Percentiles rank a stretch among this genome's conserved stretches.
Evolutionary conservation across 768 basidiomycete genomes (phyloP).

Genomic region (Serpula lacrymans): DNA sequence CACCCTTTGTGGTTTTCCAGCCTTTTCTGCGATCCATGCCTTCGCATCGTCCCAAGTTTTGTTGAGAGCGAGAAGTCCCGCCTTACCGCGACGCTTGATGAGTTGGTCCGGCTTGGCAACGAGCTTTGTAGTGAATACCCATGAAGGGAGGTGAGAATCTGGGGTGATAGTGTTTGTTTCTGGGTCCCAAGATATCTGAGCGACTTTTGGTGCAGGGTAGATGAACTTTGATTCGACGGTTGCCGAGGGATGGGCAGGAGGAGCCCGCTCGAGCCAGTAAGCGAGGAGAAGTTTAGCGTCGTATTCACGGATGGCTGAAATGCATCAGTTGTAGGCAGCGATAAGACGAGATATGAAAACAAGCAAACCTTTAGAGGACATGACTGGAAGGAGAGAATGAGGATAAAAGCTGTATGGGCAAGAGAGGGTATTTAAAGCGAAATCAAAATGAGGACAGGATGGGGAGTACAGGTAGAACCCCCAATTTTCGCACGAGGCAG

Average conservation of each 20-base stretch:
- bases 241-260: constrained; percentile 66
- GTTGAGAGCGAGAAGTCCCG: constrained; percentile 92
- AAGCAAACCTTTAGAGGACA: no score
- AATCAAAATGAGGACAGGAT: no score
- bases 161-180: constrained; percentile 58
- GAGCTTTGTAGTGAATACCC: constrained; percentile 84
- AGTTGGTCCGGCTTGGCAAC: constrained; percentile 98
- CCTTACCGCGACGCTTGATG: constrained; percentile 99
- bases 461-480: no score
- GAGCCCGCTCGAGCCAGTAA: constrained; percentile 94
- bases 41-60: constrained; percentile 87
- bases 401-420: no score
- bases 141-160: constrained; percentile 62
- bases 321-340: no score
- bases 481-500: no score
- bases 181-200: constrained; percentile 85
- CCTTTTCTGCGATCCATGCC: constrained; percentile 81
- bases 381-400: no score
- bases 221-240: constrained; percentile 52
- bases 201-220: constrained; percentile 71
- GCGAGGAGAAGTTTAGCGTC: constrained; percentile 97
- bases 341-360: no score
- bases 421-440: no score
- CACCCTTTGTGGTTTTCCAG: constrained; percentile 91
- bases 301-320: constrained; percentile 94